Conservation (phyloP, 331 rosid genomes). For the Quercus tomentella region DNA sequence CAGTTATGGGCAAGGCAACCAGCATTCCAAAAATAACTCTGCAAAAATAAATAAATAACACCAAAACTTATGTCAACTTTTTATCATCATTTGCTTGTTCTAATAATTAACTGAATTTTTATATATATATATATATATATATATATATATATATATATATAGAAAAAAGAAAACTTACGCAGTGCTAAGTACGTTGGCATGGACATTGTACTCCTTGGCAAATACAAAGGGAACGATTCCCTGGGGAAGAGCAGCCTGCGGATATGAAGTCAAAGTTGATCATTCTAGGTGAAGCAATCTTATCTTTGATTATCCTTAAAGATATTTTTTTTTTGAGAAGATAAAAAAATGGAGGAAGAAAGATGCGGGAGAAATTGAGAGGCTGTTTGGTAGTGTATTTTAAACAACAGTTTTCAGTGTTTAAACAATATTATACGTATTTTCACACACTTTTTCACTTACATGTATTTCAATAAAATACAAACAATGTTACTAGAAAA, state of each 20-base stretch:
- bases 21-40: slow-evolving; percentile 99
- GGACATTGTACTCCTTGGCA: slow-evolving; percentile 96
- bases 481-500: too few relatives aligned
- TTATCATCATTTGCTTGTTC: neutral
- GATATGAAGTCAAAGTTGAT: neutral
- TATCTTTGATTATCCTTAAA: too few relatives aligned
- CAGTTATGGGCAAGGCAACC: slow-evolving; percentile 88
- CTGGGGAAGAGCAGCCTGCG: slow-evolving; percentile 96
- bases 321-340: too few relatives aligned
- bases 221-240: slow-evolving; percentile 99
- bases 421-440: too few relatives aligned
- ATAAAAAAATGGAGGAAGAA: neutral
- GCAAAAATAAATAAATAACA: slow-evolving; percentile 20
- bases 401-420: too few relatives aligned
- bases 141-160: too few relatives aligned
- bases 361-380: too few relatives aligned
- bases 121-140: too few relatives aligned
- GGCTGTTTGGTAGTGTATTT: too few relatives aligned
- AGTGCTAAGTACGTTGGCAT: slow-evolving; percentile 95
- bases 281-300: neutral
- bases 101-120: neutral
- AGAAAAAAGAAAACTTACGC: slow-evolving; percentile 52
- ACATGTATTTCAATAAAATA: too few relatives aligned
- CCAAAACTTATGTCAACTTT: neutral
- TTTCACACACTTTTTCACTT: too few relatives aligned